phyloP scores from a whole-genome alignment of 257 asterid genomes.

The Ballota nigra region DNA sequence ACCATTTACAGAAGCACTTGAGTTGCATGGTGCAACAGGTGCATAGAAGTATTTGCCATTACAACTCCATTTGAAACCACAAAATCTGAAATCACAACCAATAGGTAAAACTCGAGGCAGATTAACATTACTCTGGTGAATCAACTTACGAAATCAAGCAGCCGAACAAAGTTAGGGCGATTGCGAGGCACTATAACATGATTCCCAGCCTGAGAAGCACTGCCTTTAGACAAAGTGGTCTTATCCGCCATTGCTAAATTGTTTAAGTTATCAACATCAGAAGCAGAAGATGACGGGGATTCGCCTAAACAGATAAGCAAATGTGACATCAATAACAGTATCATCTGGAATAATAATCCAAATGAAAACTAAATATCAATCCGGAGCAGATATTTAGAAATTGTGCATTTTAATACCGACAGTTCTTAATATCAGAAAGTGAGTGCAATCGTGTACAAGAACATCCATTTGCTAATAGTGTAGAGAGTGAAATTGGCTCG shows the following conservation, averaged over 20 bases:
- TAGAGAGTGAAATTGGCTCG: too few relatives aligned
- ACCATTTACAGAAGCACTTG: too few relatives aligned
- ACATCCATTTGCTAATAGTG: too few relatives aligned
- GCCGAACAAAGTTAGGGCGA: constrained; percentile 58
- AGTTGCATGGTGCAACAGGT: too few relatives aligned
- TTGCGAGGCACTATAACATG: constrained; percentile 59
- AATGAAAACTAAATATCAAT: background rate
- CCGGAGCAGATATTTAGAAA: background rate
- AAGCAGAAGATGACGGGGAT: constrained; percentile 96
- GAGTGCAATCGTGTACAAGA: background rate
- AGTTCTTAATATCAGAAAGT: background rate
- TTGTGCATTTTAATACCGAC: background rate
- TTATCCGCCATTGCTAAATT: constrained; percentile 58
- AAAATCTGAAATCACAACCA: background rate
- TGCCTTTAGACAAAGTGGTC: constrained; percentile 54
- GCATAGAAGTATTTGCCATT: too few relatives aligned
- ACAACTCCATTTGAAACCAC: constrained; percentile 5
- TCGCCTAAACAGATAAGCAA: constrained; percentile 58
- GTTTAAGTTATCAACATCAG: constrained; percentile 86
- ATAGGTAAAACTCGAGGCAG: constrained; percentile 7
- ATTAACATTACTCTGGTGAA: constrained; percentile 3
- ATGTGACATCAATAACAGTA: constrained; percentile 23
- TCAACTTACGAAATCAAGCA: constrained; percentile 87
- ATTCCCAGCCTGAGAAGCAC: constrained; percentile 53
- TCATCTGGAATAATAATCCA: constrained; percentile 8